Percentiles rank a stretch among this genome's conserved stretches.
Evolutionary conservation across 75 land plant genomes (phyloP).

Genomic region (Pinus taeda): DNA sequence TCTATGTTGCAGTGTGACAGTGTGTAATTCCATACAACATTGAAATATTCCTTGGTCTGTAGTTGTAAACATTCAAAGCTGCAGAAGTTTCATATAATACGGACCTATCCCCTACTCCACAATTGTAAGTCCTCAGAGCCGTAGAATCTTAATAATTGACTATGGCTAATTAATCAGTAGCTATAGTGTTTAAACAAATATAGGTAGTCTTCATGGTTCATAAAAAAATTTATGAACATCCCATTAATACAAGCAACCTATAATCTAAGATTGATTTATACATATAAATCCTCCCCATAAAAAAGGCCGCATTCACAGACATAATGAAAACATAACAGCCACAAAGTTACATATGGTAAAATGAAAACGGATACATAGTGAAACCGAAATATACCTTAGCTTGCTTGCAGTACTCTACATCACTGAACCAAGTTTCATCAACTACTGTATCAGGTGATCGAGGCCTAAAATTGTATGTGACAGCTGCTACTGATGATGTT

Average conservation of each 20-base stretch:
- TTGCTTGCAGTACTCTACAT: constrained; percentile 45
- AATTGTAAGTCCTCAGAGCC: not conserved
- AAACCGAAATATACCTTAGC: constrained; percentile 37
- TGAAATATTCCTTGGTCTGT: not conserved
- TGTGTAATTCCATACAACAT: too few relatives aligned
- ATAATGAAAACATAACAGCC: not conserved
- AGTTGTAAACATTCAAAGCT: too few relatives aligned
- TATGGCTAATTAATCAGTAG: not conserved
- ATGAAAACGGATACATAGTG: not conserved
- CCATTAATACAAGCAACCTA: not conserved
- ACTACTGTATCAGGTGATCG: constrained; percentile 56
- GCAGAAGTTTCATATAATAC: too few relatives aligned
- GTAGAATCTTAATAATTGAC: not conserved
- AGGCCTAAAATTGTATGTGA: constrained; percentile 38
- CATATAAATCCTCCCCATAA: not conserved
- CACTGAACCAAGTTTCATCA: constrained; percentile 82
- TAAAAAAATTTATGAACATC: not conserved
- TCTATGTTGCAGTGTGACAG: too few relatives aligned
- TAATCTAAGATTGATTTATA: not conserved
- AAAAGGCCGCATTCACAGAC: not conserved
- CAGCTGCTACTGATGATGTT: constrained; percentile 86
- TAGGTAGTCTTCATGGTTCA: not conserved
- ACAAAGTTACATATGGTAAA: not conserved
- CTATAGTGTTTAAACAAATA: not conserved
- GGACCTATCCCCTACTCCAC: too few relatives aligned